Conservation (phyloP, 1,284 basidiomycete genomes). For the Quambalaria eucalypti region DNA sequence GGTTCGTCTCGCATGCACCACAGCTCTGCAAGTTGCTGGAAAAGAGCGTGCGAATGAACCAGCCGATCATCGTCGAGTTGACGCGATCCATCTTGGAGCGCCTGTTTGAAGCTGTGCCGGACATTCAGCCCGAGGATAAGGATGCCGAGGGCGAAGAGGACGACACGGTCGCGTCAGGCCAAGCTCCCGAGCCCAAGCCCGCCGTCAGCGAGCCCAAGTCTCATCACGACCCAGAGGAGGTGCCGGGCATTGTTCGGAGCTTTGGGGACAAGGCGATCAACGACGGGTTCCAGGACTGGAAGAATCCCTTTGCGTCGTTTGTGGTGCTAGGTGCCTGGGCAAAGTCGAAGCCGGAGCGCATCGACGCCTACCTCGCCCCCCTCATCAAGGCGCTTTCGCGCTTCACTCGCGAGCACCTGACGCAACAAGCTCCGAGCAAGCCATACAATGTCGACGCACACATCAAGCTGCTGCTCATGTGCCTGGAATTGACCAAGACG, state of each 20-base stretch:
- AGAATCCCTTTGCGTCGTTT: slow-evolving; percentile 68
- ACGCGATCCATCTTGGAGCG: slow-evolving; percentile 62
- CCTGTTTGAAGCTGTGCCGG: slow-evolving; percentile 70
- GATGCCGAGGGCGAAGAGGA: slow-evolving; percentile 28
- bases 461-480: slow-evolving; percentile 51
- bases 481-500: slow-evolving; percentile 52
- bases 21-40: slow-evolving; percentile 78
- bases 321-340: slow-evolving; percentile 82
- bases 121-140: slow-evolving; percentile 21
- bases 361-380: slow-evolving; percentile 68
- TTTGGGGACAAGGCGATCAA: slow-evolving; percentile 66
- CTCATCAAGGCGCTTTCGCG: slow-evolving; percentile 79
- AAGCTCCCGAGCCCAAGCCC: slow-evolving; percentile 8
- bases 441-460: slow-evolving; percentile 23
- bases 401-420: slow-evolving; percentile 77
- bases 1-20: slow-evolving; percentile 67
- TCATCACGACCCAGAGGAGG: slow-evolving; percentile 41
- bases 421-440: slow-evolving; percentile 15
- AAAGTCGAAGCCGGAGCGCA: slow-evolving; percentile 67
- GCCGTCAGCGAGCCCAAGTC: slow-evolving; percentile 3
- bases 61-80: slow-evolving; percentile 29
- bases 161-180: slow-evolving; percentile 7
- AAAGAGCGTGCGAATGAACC: slow-evolving; percentile 27
- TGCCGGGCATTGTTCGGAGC: slow-evolving; percentile 67
- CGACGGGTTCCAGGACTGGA: slow-evolving; percentile 69